Conservation (phyloP, 495 filamentous ascomycete genomes). For the Aspergillus mulundensis region DNA sequence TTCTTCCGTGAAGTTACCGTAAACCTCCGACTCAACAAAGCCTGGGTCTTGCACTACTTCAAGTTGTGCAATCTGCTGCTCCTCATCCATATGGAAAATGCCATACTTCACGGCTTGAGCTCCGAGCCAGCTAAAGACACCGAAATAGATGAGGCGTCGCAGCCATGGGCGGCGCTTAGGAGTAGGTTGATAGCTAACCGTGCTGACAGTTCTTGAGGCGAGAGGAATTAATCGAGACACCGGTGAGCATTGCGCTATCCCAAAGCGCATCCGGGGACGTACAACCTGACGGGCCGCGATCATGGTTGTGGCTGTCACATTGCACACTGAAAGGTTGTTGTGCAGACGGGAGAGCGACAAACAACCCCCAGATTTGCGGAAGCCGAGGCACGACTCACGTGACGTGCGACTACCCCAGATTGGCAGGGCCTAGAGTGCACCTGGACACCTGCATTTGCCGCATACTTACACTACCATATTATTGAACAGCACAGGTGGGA, state of each 20-base stretch:
- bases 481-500: neutral
- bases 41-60: no score
- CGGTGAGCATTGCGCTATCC: slow-evolving; percentile 5
- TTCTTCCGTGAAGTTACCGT: slow-evolving; percentile 43
- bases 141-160: slow-evolving; percentile 35
- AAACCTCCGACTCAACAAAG: slow-evolving; percentile 53
- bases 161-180: slow-evolving; percentile 31
- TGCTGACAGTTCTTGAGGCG: slow-evolving; percentile 24
- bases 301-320: slow-evolving; percentile 28
- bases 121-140: slow-evolving; percentile 36
- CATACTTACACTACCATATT: no score
- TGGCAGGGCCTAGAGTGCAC: no score
- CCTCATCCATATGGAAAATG: no score
- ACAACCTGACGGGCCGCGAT: slow-evolving; percentile 23
- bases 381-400: slow-evolving; percentile 3
- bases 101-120: no score
- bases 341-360: neutral
- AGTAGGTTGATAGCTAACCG: slow-evolving; percentile 18
- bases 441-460: no score
- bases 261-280: slow-evolving; percentile 21
- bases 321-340: slow-evolving; percentile 8
- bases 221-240: neutral
- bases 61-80: no score
- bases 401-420: neutral
- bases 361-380: neutral